A percentile compares a stretch with the other conserved stretches of the same genome.
Conservation (phyloP, 129 eudicot genomes). For the Chrysanthemum lavandulifolium region DNA sequence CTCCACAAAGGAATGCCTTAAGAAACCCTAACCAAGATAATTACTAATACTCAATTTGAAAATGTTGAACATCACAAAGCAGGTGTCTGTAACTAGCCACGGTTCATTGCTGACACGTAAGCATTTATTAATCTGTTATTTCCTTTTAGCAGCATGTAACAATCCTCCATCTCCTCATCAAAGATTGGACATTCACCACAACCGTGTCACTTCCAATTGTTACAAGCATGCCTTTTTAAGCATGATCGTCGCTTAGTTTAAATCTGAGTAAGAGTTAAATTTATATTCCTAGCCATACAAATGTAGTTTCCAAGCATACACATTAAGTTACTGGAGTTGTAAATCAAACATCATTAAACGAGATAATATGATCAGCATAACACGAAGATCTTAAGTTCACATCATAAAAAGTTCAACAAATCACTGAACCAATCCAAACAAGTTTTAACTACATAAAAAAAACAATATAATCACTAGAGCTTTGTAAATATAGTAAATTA, state of each 20-base stretch:
- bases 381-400: not conserved
- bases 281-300: not conserved
- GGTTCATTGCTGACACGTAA: not conserved
- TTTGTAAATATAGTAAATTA: too few species aligned
- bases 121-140: not conserved
- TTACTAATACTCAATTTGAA: constrained; percentile 17
- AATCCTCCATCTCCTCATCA: not conserved
- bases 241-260: not conserved
- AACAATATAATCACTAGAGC: too few species aligned
- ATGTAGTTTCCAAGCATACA: constrained; percentile 13
- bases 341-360: constrained; percentile 1
- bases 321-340: constrained; percentile 14
- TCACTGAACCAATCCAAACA: not conserved
- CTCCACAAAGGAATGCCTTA: constrained; percentile 18
- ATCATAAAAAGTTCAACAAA: not conserved
- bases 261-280: too few species aligned
- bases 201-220: constrained; percentile 15
- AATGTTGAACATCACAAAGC: constrained; percentile 13
- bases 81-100: constrained; percentile 11
- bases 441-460: not conserved
- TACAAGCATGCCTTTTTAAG: not conserved
- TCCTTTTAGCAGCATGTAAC: not conserved
- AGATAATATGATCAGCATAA: not conserved
- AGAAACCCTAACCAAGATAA: constrained; percentile 21
- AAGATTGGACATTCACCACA: constrained; percentile 14